Conservation (phyloP, 2,329 filamentous ascomycete genomes). For the Talaromyces sp. region DNA sequence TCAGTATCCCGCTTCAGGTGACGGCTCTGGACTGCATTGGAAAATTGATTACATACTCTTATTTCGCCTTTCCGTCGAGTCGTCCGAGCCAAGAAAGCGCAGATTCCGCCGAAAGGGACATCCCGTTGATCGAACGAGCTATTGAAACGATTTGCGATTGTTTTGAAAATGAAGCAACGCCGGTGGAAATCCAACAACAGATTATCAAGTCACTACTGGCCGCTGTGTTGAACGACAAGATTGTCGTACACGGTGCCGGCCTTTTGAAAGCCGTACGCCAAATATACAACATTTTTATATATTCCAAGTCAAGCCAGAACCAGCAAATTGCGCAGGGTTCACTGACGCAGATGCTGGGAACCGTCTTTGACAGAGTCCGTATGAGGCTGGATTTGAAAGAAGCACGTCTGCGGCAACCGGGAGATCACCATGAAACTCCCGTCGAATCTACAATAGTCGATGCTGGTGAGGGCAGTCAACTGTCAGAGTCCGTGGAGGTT, state of each 20-base stretch:
- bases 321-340: conserved; percentile 97
- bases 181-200: conserved; percentile 87
- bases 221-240: conserved; percentile 96
- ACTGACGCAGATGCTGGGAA: conserved; percentile 96
- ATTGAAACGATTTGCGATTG: conserved; percentile 99
- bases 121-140: conserved; percentile 88
- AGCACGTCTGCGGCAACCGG: conserved; percentile 52
- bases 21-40: conserved; percentile 95
- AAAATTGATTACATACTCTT: conserved; percentile 97
- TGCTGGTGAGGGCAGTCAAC: conserved; percentile 36
- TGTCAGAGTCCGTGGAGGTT: conserved; percentile 44
- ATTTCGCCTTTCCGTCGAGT: conserved; percentile 71
- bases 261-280: conserved; percentile 93
- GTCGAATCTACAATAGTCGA: conserved; percentile 36
- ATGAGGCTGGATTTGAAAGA: conserved; percentile 82
- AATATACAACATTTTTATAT: conserved; percentile 97
- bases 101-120: conserved; percentile 38
- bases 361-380: conserved; percentile 93
- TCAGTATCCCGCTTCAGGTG: conserved; percentile 79
- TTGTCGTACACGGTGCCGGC: conserved; percentile 94
- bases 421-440: conserved; percentile 29
- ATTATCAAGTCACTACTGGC: conserved; percentile 96
- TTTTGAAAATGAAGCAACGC: conserved; percentile 93
- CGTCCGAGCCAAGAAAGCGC: conserved; percentile 24
- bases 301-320: conserved; percentile 89